Conservation (phyloP, 2,329 filamentous ascomycete genomes). For the Talaromyces sp. region DNA sequence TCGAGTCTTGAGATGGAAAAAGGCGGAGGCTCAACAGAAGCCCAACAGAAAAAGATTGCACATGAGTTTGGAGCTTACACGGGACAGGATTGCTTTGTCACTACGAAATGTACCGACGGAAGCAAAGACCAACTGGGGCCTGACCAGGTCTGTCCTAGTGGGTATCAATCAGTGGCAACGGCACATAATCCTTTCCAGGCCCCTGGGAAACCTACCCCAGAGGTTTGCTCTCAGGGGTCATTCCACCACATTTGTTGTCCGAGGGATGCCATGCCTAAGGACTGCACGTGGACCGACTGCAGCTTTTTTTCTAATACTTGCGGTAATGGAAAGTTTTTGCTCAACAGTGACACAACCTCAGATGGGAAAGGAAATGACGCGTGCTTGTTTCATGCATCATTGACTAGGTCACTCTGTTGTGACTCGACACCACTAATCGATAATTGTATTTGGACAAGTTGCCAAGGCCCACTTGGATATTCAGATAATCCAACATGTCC, state of each 20-base stretch:
- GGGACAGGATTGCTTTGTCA: slow-evolving; percentile 25
- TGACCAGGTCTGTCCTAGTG: slow-evolving; percentile 19
- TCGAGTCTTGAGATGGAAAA: not conserved
- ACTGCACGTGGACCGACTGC: slow-evolving; percentile 24
- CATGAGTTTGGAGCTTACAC: slow-evolving; percentile 18
- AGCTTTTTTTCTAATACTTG: slow-evolving; percentile 16
- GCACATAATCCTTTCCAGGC: slow-evolving; percentile 13
- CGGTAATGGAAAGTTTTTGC: slow-evolving; percentile 13
- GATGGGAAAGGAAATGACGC: slow-evolving; percentile 13
- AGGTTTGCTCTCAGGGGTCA: slow-evolving; percentile 18
- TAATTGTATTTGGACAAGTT: slow-evolving; percentile 20
- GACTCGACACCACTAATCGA: slow-evolving; percentile 17
- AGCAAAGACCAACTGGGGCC: slow-evolving; percentile 11
- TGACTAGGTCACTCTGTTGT: slow-evolving; percentile 17
- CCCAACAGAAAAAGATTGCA: not conserved
- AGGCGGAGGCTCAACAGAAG: not conserved
- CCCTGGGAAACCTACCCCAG: slow-evolving; percentile 1
- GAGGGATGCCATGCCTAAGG: slow-evolving; percentile 20
- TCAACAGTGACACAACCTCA: slow-evolving; percentile 13
- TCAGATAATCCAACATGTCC: slow-evolving; percentile 4
- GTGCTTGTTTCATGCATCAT: slow-evolving; percentile 11
- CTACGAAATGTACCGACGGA: slow-evolving; percentile 20
- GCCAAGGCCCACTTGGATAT: slow-evolving; percentile 15
- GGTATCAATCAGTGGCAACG: slow-evolving; percentile 14
- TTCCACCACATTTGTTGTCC: slow-evolving; percentile 27